Evolutionary conservation across 228 moss, liverwort and hornwort genomes (phyloP).

Genomic region (Sphagnum magellanicum): DNA sequence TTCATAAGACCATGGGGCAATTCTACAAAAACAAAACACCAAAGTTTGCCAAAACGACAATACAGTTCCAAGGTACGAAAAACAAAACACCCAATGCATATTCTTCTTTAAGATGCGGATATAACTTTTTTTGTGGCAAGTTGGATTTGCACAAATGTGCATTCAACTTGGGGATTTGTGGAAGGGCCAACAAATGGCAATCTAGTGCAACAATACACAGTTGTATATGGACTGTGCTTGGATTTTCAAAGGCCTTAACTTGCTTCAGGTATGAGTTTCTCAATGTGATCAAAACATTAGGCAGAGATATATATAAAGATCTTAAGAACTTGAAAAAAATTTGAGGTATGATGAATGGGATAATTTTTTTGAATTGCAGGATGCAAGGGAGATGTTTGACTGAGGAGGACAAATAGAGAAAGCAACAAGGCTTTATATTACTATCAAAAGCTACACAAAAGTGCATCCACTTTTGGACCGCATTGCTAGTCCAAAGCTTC

Average conservation of each 20-base stretch:
- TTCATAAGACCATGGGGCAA: too few relatives aligned
- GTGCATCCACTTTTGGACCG: conserved; percentile 16
- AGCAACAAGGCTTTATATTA: conserved; percentile 37
- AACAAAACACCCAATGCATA: too few relatives aligned
- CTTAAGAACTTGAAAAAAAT: neutral
- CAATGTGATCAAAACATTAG: neutral
- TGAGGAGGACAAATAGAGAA: conserved; percentile 53
- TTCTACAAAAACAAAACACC: too few relatives aligned
- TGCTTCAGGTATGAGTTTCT: conserved; percentile 31
- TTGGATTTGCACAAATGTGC: conserved; percentile 58
- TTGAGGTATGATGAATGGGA: too few relatives aligned
- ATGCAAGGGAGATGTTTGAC: conserved; percentile 76
- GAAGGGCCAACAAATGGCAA: conserved; percentile 72
- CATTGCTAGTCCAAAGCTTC: conserved; percentile 41
- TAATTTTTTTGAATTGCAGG: conserved; percentile 21
- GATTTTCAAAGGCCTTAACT: conserved; percentile 40
- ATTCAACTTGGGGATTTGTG: conserved; percentile 79
- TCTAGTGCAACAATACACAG: conserved; percentile 30
- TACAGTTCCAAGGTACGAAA: too few relatives aligned
- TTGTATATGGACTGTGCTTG: conserved; percentile 63
- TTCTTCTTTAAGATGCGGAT: too few relatives aligned
- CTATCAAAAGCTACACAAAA: conserved; percentile 32
- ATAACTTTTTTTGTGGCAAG: conserved; percentile 16
- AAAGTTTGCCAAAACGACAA: too few relatives aligned
- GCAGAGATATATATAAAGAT: neutral